A percentile compares a stretch with the other conserved stretches of the same genome.
Evolutionary conservation across 2,329 filamentous ascomycete species (phyloP).

Genomic region (Penicillium thymicola): DNA sequence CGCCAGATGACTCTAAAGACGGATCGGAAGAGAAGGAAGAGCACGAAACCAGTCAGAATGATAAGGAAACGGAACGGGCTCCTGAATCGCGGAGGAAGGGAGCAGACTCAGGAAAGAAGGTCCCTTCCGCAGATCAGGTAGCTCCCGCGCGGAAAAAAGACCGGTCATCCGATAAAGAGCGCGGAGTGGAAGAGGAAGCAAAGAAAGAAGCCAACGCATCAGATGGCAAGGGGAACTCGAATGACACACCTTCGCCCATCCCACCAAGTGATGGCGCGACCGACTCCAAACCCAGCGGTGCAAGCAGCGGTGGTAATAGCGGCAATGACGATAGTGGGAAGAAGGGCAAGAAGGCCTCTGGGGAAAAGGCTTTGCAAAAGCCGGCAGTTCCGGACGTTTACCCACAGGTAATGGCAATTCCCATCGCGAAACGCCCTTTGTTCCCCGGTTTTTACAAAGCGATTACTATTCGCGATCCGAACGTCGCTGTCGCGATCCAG

Average conservation of each 20-base stretch:
- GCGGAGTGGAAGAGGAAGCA: slow-evolving; percentile 37
- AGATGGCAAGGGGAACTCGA: slow-evolving; percentile 48
- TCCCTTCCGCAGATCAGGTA: slow-evolving; percentile 25
- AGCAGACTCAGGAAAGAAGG: slow-evolving; percentile 36
- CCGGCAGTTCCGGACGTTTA: slow-evolving; percentile 91
- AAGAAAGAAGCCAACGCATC: slow-evolving; percentile 39
- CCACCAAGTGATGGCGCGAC: slow-evolving; percentile 34
- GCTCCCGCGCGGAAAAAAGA: slow-evolving; percentile 40
- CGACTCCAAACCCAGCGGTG: slow-evolving; percentile 54
- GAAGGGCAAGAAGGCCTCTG: slow-evolving; percentile 64
- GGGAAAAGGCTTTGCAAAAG: slow-evolving; percentile 78
- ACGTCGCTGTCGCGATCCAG: slow-evolving; percentile 86
- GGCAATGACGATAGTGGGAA: slow-evolving; percentile 63
- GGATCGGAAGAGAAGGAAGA: slow-evolving; percentile 29
- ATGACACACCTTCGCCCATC: slow-evolving; percentile 47
- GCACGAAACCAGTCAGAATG: slow-evolving; percentile 30
- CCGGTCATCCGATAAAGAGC: slow-evolving; percentile 39
- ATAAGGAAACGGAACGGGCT: slow-evolving; percentile 44
- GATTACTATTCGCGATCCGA: slow-evolving; percentile 89
- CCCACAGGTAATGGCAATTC: slow-evolving; percentile 95
- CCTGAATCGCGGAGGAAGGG: slow-evolving; percentile 42
- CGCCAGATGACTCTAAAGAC: slow-evolving; percentile 42
- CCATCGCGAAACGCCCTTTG: slow-evolving; percentile 86
- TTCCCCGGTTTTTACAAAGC: slow-evolving; percentile 99
- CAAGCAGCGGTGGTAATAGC: slow-evolving; percentile 46